These are phyloP conservation scores for Pyrenochaeta sp. DNA, from an alignment of 2,329 filamentous ascomycete genomes.

Conservation along the genomic window DNA sequence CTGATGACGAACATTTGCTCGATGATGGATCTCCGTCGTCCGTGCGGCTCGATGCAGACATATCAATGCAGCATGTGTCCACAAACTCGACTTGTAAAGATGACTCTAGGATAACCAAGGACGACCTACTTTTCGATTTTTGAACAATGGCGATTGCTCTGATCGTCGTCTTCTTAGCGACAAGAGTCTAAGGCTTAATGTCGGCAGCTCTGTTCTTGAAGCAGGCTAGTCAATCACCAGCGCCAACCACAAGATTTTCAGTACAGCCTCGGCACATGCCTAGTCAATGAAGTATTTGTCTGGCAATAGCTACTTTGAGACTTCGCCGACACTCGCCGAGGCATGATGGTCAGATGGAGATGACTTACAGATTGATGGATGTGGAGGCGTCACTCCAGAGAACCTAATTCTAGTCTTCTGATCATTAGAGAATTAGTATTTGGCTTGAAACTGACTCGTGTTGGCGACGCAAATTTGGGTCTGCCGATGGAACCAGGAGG, in stretches of 20 bases:
- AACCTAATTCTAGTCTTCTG: background rate
- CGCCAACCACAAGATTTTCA: background rate
- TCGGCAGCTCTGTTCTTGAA: too few relatives aligned
- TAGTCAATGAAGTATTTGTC: background rate
- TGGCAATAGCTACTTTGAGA: background rate
- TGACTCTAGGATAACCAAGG: background rate
- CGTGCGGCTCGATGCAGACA: background rate
- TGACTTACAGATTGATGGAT: background rate
- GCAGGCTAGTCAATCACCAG: background rate
- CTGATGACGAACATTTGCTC: background rate
- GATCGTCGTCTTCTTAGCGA: background rate
- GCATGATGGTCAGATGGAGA: background rate
- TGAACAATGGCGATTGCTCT: background rate
- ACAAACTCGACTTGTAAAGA: background rate
- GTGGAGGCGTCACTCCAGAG: background rate
- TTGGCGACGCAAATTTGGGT: background rate
- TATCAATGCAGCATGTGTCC: background rate
- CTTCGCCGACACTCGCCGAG: background rate
- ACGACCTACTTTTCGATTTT: conserved; percentile 6
- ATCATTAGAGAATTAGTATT: background rate
- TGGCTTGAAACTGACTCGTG: background rate
- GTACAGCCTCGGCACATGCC: background rate
- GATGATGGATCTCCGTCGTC: background rate
- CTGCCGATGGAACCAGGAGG: too few relatives aligned
- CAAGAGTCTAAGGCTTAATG: too few relatives aligned